A percentile compares a stretch with the other conserved stretches of the same genome.
phyloP scores from a whole-genome alignment of 2,329 filamentous ascomycete species.

The Cercospora beticola region DNA sequence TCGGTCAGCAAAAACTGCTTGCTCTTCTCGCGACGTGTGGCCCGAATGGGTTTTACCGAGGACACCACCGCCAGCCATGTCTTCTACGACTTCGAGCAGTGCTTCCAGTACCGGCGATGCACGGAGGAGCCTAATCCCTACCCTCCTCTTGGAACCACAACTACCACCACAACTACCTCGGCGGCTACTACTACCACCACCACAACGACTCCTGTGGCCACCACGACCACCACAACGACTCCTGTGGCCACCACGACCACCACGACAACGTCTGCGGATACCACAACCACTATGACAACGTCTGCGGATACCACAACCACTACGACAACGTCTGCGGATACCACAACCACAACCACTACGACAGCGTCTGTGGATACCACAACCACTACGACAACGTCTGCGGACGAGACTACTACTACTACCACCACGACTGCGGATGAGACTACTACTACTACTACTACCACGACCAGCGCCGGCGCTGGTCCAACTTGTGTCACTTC shows the following conservation, averaged over 20 bases:
- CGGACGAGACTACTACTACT: not conserved
- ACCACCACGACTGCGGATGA: not conserved
- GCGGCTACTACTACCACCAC: not conserved
- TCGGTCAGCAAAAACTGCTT: not conserved
- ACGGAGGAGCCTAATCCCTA: not conserved
- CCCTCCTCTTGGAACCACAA: not conserved
- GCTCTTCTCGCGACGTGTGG: not conserved
- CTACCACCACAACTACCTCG: not conserved
- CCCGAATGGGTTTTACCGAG: not conserved
- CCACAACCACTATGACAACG: no score
- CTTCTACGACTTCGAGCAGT: not conserved
- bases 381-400: not conserved
- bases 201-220: not conserved
- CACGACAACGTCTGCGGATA: no score
- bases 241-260: not conserved
- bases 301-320: no score
- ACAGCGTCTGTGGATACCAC: no score
- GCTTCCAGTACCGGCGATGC: not conserved
- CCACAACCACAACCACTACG: no score
- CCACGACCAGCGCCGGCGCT: no score
- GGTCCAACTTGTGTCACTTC: no score
- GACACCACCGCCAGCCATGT: not conserved
- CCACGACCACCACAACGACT: not conserved
- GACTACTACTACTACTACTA: not conserved
- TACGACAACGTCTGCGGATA: no score